Evolutionary conservation across 768 basidiomycete genomes (phyloP), one percentile per base, ranked within the genome.

Genomic region (Xanthoconium stramineum): DNA sequence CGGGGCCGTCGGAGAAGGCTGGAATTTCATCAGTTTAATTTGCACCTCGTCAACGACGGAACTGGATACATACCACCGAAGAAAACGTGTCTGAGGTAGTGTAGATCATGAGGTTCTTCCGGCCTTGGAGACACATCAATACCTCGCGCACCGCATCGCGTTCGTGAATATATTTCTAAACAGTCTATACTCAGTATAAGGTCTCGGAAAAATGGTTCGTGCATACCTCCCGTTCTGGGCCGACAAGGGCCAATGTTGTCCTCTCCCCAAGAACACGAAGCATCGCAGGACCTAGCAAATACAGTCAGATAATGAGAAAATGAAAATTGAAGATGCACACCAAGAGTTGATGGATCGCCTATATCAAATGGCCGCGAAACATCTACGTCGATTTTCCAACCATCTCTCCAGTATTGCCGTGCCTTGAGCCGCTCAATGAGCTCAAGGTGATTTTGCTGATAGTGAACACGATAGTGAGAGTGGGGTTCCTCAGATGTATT

Each of bases 121-220:
- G 78, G 0, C 91, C 91, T 76, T 92, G 89, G 6, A 92, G 72
- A 32, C 81, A 82, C 69, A 90, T 86, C 13, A 92, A 74, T 3
- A 91, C 75, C 62, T 94, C 91, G 5, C 91, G 80, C 6, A 91
- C 85, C 38, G 86, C 84, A 60, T 91, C 85, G 48, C 83, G 79
- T 70, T 93, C 91, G 50, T 83, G 69, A 28, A 92, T 88, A 58
- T 86, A 86, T 68, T 69, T 81, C 88, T 91, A 62, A 5, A 56
- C 39, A 30, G 17, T 15, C 4, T 3, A 38, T 32, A 9, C 1
- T 54, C 17, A 20, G 29, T 1, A 30, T 15, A 51, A 40, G 24
- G 32, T 52, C 30, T 20, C 19, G 29, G n/a, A 24, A 53, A 30
- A 10, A 24, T 32, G 9, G 19, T 20, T 24, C 5, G 28, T 1